Conservation (phyloP, 2,329 filamentous ascomycete genomes). For the Ophiostoma perfectum region DNA sequence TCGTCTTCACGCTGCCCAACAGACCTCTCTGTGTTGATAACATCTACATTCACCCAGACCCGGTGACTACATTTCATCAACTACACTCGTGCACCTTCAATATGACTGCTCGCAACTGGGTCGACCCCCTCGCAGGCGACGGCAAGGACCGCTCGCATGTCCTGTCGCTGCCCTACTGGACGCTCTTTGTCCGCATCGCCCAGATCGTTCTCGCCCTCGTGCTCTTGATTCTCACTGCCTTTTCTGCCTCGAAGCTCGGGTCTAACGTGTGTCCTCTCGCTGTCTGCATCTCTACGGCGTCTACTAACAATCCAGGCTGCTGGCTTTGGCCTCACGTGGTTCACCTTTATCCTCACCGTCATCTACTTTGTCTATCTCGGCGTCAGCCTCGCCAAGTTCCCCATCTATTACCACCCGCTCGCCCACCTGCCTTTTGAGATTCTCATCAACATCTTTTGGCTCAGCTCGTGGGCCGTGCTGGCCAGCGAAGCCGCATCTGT, state of each 20-base stretch:
- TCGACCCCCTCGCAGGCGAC: slow-evolving; percentile 18
- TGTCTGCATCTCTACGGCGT: neutral
- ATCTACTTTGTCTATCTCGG: slow-evolving; percentile 26
- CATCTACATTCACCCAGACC: too few relatives aligned
- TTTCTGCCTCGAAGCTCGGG: slow-evolving; percentile 19
- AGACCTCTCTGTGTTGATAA: too few relatives aligned
- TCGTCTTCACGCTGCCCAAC: too few relatives aligned
- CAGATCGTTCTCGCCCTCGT: slow-evolving; percentile 25
- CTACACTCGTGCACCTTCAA: neutral
- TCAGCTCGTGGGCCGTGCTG: slow-evolving; percentile 27
- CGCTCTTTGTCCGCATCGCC: slow-evolving; percentile 24
- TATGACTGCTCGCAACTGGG: slow-evolving; percentile 17
- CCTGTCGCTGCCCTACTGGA: slow-evolving; percentile 26
- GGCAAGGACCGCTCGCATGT: slow-evolving; percentile 25
- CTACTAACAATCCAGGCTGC: slow-evolving; percentile 14
- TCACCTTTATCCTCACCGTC: slow-evolving; percentile 27
- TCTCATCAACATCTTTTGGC: slow-evolving; percentile 27
- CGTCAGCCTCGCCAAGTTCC: slow-evolving; percentile 19
- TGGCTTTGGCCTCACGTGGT: slow-evolving; percentile 24
- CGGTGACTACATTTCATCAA: too few relatives aligned
- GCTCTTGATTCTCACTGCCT: slow-evolving; percentile 24
- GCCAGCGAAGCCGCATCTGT: slow-evolving; percentile 24
- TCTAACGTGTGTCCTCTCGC: neutral
- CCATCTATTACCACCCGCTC: slow-evolving; percentile 24
- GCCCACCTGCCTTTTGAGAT: slow-evolving; percentile 26